Conservation (phyloP, 768 basidiomycete species). For the Boletus tomentosulus region DNA sequence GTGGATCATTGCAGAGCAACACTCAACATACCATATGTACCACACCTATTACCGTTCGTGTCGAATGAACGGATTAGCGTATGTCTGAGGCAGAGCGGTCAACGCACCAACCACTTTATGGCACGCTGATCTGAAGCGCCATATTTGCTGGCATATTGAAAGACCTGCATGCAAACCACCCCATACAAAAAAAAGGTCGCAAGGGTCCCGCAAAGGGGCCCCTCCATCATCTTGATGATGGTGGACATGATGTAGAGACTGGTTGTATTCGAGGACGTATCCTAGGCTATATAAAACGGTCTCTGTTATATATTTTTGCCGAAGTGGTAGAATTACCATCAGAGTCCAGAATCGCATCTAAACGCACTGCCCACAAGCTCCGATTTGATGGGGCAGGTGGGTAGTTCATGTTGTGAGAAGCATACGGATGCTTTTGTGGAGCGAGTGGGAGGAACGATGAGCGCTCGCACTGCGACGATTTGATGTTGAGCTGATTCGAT, state of each 20-base stretch:
- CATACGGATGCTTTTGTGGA: neutral
- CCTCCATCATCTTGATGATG: slow-evolving; percentile 8
- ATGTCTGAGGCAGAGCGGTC: neutral
- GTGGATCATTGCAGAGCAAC: neutral
- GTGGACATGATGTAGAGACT: neutral
- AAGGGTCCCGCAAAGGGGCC: slow-evolving; percentile 11
- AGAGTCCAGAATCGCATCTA: neutral
- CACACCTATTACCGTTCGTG: slow-evolving; percentile 3
- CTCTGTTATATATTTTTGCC: neutral
- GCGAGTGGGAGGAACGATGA: neutral
- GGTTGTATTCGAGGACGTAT: neutral
- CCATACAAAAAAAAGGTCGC: slow-evolving; percentile 10
- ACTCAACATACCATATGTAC: slow-evolving; percentile 8
- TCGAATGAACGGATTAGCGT: neutral
- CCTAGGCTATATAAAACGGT: neutral
- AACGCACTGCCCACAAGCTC: neutral
- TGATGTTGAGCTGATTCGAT: neutral
- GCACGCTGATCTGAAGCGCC: slow-evolving; percentile 1
- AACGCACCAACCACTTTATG: slow-evolving; percentile 15
- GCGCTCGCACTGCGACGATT: neutral
- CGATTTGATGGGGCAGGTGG: no score
- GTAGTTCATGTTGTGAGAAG: neutral
- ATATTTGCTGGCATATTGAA: slow-evolving; percentile 9
- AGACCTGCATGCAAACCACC: slow-evolving; percentile 16
- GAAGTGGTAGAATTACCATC: no score